Conservation (phyloP, 139 green algal species). For the Chlamydomonas eustigma region DNA sequence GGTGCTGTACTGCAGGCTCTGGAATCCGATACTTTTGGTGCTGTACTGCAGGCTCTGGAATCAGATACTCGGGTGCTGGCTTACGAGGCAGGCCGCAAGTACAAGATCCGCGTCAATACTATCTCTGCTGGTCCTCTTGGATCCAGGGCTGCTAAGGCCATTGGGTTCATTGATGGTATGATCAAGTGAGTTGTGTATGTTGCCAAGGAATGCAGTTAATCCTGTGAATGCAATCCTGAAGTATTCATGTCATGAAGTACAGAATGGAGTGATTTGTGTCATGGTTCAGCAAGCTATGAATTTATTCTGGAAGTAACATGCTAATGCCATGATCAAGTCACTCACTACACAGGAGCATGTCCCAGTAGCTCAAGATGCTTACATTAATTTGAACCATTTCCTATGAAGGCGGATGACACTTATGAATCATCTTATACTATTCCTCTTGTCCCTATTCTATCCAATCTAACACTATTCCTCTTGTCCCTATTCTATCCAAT, state of each 20-base stretch:
- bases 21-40: no score
- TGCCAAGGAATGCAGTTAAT: not conserved
- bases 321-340: no score
- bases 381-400: slow-evolving; percentile 99
- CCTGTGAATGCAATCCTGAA: slow-evolving; percentile 77
- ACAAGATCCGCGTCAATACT: slow-evolving; percentile 78
- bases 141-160: slow-evolving; percentile 91
- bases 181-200: slow-evolving; percentile 69
- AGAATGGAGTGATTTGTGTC: slow-evolving; percentile 99
- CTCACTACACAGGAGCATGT: no score
- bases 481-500: not conserved
- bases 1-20: no score
- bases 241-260: slow-evolving; percentile 99
- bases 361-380: slow-evolving; percentile 97
- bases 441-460: not conserved
- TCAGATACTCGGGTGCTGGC: slow-evolving; percentile 94
- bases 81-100: slow-evolving; percentile 95
- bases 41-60: slow-evolving; percentile 84
- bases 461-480: not conserved
- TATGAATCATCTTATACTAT: not conserved
- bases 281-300: not conserved
- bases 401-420: slow-evolving; percentile 45
- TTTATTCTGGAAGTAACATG: not conserved
- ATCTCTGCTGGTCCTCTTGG: slow-evolving; percentile 85
- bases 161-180: slow-evolving; percentile 99